Evolutionary conservation across 495 filamentous ascomycete species (phyloP), one percentile per base, ranked within the genome.

Genomic region (Aspergillus kassunensis): DNA sequence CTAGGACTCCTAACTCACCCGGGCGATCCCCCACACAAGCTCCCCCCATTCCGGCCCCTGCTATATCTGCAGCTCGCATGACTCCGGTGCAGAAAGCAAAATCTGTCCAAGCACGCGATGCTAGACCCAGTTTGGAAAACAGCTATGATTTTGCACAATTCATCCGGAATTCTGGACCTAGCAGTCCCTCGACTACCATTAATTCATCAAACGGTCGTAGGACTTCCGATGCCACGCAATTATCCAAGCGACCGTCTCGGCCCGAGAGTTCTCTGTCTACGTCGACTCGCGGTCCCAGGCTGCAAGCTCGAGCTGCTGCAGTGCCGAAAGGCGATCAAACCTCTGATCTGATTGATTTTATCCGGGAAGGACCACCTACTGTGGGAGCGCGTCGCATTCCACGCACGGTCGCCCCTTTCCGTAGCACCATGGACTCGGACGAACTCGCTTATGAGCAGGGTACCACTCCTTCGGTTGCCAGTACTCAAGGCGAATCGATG

Each of bases 311-410:
- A 15, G 80, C 84, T 54, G 80, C 90, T n/a, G 72, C 78, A 24
- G 75, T 80, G 18, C 71, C 80, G 20, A 71, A 72, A 23, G 78
- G 76, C 35, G 82, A 83, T 40, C 80, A 83, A 57, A 95, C 83
- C 40, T 85, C 86, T 2, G 93, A 96, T 53, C 70, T 98, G 33
- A 95, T 96, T 44, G 90, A 97, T 60, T 97, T 97, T 70, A 91
- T 98, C 46, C 84, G 91, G 42, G 83, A 88, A 66, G 88, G 92
- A 1, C 85, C 92, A 7, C 81, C 84, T 0, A 73, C 68, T 45
- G 63, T 62, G 9, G 73, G 74, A 23, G 63, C 75, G 46, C 88
- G 80, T 42, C 81, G 88, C 25, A 91, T 91, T 56, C 86, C 90
- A 25, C 88, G 86, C n/a, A 78, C 80, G 12, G 87, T 95, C 25